Evolutionary conservation across 2,329 filamentous ascomycete genomes (phyloP).

Genomic region (Stagonosporopsis cucurbitacearum): DNA sequence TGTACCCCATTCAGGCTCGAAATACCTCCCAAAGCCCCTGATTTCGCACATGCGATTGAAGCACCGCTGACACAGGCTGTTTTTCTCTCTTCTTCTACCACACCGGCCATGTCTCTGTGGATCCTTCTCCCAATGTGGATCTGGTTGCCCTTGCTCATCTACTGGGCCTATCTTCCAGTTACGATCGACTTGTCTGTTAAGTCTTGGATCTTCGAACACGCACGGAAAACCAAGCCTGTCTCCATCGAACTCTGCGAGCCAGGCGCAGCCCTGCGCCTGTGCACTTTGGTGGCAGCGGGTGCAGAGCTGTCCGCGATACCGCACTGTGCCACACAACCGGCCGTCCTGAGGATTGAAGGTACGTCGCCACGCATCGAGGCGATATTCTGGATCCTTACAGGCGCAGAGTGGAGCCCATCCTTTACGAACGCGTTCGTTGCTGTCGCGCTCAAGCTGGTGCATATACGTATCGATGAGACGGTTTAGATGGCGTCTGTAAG

Average conservation of each 20-base stretch:
- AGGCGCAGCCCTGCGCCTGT: conserved; percentile 26
- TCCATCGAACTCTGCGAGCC: conserved; percentile 32
- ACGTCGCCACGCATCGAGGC: conserved; percentile 27
- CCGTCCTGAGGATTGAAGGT: conserved; percentile 31
- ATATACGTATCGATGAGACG: conserved; percentile 26
- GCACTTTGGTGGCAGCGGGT: conserved; percentile 29
- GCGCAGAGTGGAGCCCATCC: conserved; percentile 31
- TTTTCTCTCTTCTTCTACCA: conserved; percentile 22
- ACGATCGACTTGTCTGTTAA: conserved; percentile 22
- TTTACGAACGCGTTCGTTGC: conserved; percentile 27
- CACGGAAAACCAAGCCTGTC: conserved; percentile 33
- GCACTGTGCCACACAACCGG: conserved; percentile 29
- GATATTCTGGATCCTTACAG: conserved; percentile 31
- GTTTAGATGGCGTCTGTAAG: conserved; percentile 20
- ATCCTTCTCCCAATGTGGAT: conserved; percentile 35
- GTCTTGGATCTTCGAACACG: conserved; percentile 26
- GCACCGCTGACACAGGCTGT: conserved; percentile 34
- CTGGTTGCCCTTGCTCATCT: conserved; percentile 24
- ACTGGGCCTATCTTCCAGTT: conserved; percentile 32
- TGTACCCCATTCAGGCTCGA: conserved; percentile 31
- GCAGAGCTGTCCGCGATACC: conserved; percentile 32
- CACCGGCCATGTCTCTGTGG: conserved; percentile 28
- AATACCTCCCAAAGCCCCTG: conserved; percentile 30
- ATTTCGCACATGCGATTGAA: conserved; percentile 36
- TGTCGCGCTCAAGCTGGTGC: conserved; percentile 29